Evolutionary conservation across 768 basidiomycete genomes (phyloP).

Genomic region (Pulveroboletus sp.): DNA sequence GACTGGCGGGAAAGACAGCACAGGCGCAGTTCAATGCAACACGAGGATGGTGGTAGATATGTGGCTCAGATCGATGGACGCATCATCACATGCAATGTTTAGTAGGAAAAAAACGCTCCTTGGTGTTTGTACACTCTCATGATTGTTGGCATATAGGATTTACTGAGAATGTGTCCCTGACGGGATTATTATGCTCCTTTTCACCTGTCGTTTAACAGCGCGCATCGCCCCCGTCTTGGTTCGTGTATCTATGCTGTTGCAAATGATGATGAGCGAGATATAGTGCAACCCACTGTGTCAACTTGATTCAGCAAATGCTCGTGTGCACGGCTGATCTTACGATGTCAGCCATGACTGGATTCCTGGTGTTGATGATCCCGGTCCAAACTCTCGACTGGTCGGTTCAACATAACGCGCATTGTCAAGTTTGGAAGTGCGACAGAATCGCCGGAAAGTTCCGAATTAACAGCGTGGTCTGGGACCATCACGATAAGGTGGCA

Average conservation of each 20-base stretch:
- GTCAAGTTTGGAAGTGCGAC: constrained; percentile 1
- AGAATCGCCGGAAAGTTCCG: background rate
- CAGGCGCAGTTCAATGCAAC: background rate
- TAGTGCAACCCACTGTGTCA: background rate
- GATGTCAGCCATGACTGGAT: background rate
- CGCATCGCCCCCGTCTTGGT: constrained; percentile 1
- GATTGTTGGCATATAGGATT: background rate
- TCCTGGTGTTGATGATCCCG: background rate
- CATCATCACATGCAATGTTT: constrained; percentile 8
- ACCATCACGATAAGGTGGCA: no score
- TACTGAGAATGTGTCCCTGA: background rate
- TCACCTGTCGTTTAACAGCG: background rate
- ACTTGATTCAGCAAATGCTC: constrained; percentile 3
- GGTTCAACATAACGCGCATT: background rate
- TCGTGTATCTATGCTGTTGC: background rate
- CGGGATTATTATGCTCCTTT: background rate
- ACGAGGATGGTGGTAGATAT: constrained; percentile 9
- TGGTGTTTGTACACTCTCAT: background rate
- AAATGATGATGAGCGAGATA: background rate
- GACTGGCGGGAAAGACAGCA: background rate
- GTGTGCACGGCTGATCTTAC: constrained; percentile 3
- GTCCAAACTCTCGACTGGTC: constrained; percentile 1
- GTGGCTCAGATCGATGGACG: constrained; percentile 4
- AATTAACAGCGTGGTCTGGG: no score
- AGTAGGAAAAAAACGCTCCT: background rate